A percentile compares a stretch with the other conserved stretches of the same genome.
Conservation (phyloP, 225 moss, liverwort and hornwort genomes). For the Sphagnum tenellum region DNA sequence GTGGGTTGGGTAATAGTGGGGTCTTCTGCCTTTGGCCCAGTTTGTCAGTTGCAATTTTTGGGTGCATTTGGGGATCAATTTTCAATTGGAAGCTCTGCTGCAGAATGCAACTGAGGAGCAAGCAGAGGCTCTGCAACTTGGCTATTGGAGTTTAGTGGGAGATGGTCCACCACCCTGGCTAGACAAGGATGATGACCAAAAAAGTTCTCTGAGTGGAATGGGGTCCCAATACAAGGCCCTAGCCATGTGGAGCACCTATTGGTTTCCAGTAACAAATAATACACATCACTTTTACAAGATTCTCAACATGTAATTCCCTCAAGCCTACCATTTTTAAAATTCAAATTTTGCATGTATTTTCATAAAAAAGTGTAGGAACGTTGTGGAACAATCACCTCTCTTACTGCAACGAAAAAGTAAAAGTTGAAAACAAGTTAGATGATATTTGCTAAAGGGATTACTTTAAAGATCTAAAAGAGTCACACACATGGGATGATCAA, state of each 20-base stretch:
- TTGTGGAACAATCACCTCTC: too few relatives aligned
- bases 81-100: constrained; percentile 49
- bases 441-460: too few relatives aligned
- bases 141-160: constrained; percentile 87
- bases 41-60: constrained; percentile 66
- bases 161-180: constrained; percentile 75
- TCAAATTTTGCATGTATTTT: too few relatives aligned
- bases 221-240: constrained; percentile 72
- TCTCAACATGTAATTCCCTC: too few relatives aligned
- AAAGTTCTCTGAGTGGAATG: constrained; percentile 48
- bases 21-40: constrained; percentile 53
- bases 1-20: constrained; percentile 8
- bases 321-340: too few relatives aligned
- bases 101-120: constrained; percentile 50
- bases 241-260: constrained; percentile 43
- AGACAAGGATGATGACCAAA: constrained; percentile 36
- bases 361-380: too few relatives aligned
- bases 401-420: too few relatives aligned
- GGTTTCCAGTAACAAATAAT: constrained; percentile 17
- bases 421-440: too few relatives aligned
- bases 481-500: too few relatives aligned
- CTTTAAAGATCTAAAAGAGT: too few relatives aligned
- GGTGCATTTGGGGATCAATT: constrained; percentile 66
- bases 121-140: constrained; percentile 51
- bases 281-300: too few relatives aligned